Percentiles rank a stretch among this genome's conserved stretches.
These are phyloP conservation scores for Ogataea polymorpha DNA, from an alignment of 805 yeast genomes.

Conservation along the genomic window DNA sequence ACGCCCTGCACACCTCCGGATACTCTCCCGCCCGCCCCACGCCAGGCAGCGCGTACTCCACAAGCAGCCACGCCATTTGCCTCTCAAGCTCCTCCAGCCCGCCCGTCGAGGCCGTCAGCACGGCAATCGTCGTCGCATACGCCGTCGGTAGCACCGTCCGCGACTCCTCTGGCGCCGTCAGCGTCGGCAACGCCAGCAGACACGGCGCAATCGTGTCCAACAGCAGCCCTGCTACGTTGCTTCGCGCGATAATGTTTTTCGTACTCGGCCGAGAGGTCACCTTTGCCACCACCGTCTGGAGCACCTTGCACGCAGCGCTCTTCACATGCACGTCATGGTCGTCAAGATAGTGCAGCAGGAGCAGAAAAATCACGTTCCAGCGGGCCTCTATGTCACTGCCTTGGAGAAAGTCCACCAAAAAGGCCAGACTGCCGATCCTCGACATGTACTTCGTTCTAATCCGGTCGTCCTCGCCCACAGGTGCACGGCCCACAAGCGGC, in stretches of 20 bases:
- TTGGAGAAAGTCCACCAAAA: constrained; percentile 6
- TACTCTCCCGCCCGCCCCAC: constrained; percentile 25
- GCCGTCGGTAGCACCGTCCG: constrained; percentile 20
- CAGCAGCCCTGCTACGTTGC: constrained; percentile 22
- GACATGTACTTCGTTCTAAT: constrained; percentile 19
- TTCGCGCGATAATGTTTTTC: constrained; percentile 18
- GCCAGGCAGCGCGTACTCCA: constrained; percentile 28
- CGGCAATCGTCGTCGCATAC: constrained; percentile 19
- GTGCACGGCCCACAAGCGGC: constrained; percentile 18
- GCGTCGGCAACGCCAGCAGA: constrained; percentile 29
- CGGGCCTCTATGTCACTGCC: constrained; percentile 14
- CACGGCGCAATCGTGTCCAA: constrained; percentile 26
- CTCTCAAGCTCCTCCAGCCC: constrained; percentile 11
- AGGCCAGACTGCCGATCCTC: constrained; percentile 12
- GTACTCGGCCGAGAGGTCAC: not conserved
- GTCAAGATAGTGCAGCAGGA: constrained; percentile 28
- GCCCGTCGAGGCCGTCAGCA: constrained; percentile 11
- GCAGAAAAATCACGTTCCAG: constrained; percentile 29
- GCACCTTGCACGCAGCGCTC: constrained; percentile 18
- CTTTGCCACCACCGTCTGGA: constrained; percentile 12
- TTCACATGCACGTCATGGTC: constrained; percentile 28
- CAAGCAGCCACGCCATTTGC: constrained; percentile 21
- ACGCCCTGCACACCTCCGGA: constrained; percentile 17
- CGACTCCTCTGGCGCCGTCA: constrained; percentile 27
- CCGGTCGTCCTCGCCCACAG: constrained; percentile 17